phyloP scores from a whole-genome alignment of 805 yeast genomes.

The Osmozyma mogii region DNA sequence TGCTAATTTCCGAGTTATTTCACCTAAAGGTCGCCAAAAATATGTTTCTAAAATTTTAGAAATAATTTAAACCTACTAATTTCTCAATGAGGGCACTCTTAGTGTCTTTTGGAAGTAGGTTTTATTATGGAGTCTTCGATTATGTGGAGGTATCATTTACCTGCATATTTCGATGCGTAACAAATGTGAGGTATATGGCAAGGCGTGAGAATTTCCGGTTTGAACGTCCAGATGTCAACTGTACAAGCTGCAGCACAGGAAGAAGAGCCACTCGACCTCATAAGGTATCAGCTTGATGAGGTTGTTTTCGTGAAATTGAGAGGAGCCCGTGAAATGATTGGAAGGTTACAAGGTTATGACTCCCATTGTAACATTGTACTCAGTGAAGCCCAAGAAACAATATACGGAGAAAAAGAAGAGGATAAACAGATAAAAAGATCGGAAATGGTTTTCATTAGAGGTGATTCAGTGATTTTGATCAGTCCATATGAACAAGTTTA shows the following conservation, averaged over 20 bases:
- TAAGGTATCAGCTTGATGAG: constrained; percentile 83
- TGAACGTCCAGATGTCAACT: no score
- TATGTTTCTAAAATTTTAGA: no score
- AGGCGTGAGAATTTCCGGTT: no score
- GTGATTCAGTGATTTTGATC: constrained; percentile 91
- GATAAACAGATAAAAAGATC: constrained; percentile 47
- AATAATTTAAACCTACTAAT: no score
- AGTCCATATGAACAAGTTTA: constrained; percentile 37
- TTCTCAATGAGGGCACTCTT: no score
- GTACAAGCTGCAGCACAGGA: constrained; percentile 25
- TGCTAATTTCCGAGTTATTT: no score
- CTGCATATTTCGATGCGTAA: no score
- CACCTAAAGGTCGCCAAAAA: no score
- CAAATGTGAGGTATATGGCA: no score
- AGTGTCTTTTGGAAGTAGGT: no score
- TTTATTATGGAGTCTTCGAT: no score
- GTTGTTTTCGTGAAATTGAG: constrained; percentile 79
- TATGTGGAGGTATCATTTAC: no score
- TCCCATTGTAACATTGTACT: constrained; percentile 94
- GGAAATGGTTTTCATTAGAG: constrained; percentile 93
- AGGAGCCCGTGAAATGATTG: constrained; percentile 89
- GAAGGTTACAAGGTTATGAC: constrained; percentile 88
- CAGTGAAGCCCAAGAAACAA: constrained; percentile 85
- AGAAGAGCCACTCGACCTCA: constrained; percentile 82
- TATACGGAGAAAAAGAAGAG: constrained; percentile 44